Evolutionary conservation across 73 alveolate genomes (phyloP), one percentile per base, ranked within the genome.

Genomic region (Paramecium primaurelia): DNA sequence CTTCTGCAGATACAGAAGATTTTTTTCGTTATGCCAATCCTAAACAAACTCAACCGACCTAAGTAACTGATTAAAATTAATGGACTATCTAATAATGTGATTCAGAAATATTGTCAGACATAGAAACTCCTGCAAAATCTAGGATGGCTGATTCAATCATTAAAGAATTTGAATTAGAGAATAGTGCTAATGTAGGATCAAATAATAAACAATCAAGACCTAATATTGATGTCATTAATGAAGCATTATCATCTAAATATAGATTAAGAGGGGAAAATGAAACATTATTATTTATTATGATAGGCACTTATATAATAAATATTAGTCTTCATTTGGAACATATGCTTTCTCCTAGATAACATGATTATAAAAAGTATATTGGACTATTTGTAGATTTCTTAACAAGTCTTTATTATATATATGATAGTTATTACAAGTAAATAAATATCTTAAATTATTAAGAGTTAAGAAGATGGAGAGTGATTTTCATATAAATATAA

Each of bases 401-500:
- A 9, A 64, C 84, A 12, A 64, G 84, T 28, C 42, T 64, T 28
- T 64, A 64, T 34, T 64, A 64, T 64, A 32, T 64, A 14, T 64
- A 64, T 64, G 84, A 64, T 64, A 64, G 84, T 64, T 64, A 32
- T 34, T 32, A 32, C 84, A 64, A 64, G 84, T 64, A 64, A 64
- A 64, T 64, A 64, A 26, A 28, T 32, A 64, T 32, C 26, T 59
- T 26, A 16, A 64, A 64, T 64, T 8, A 64, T 32, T 11, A 25
- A 64, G 42, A 32, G 51, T 28, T 14, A 64, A 64, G 26, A 10
- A 14, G 49, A n/a, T 36, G 54, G 91, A 80, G 22, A 20, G 45
- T 47, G 91, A 80, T 6, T 80, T 80, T 80, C 91, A 80, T 49
- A 45, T 80, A 14, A 80, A 80, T 47, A 80, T 80, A 26, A 47